phyloP scores from a whole-genome alignment of 345 rosid species.

The Lepidium sativum region DNA sequence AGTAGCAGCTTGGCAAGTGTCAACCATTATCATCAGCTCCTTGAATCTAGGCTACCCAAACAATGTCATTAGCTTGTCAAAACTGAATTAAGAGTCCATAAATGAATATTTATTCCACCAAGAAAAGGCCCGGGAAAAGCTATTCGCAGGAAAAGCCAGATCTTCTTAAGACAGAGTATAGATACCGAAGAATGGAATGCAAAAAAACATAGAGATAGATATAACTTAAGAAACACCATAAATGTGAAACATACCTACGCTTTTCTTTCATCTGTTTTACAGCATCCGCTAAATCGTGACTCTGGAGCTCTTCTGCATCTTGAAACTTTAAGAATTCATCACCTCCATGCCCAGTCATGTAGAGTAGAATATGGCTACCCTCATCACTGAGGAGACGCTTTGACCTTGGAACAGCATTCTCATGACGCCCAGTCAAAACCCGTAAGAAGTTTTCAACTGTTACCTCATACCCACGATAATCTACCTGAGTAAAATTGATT shows the following conservation, averaged over 20 bases:
- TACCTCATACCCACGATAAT: slow-evolving; percentile 96
- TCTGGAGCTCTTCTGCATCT: slow-evolving; percentile 94
- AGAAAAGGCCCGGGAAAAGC: background rate
- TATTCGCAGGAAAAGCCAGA: background rate
- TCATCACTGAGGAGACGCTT: slow-evolving; percentile 97
- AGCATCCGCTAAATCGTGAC: slow-evolving; percentile 98
- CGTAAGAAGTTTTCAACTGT: slow-evolving; percentile 86
- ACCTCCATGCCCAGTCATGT: slow-evolving; percentile 99
- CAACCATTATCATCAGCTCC: slow-evolving; percentile 97
- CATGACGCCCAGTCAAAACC: slow-evolving; percentile 80
- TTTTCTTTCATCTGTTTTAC: slow-evolving; percentile 99
- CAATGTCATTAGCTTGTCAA: slow-evolving; percentile 14
- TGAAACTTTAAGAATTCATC: slow-evolving; percentile 94
- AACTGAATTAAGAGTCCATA: background rate
- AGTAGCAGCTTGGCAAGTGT: slow-evolving; percentile 98
- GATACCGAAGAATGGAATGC: background rate
- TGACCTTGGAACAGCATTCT: slow-evolving; percentile 90
- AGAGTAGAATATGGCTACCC: slow-evolving; percentile 92
- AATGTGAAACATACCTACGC: slow-evolving; percentile 42
- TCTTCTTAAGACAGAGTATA: background rate
- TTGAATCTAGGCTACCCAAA: slow-evolving; percentile 57
- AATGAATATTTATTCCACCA: background rate
- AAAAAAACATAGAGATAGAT: slow-evolving; percentile 30
- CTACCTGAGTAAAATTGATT: slow-evolving; percentile 55
- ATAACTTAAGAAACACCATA: slow-evolving; percentile 3